Percentiles rank a stretch among this genome's conserved stretches.
These are phyloP conservation scores for Ustilago crameri DNA, from an alignment of 1,284 basidiomycete genomes.

Conservation along the genomic window DNA sequence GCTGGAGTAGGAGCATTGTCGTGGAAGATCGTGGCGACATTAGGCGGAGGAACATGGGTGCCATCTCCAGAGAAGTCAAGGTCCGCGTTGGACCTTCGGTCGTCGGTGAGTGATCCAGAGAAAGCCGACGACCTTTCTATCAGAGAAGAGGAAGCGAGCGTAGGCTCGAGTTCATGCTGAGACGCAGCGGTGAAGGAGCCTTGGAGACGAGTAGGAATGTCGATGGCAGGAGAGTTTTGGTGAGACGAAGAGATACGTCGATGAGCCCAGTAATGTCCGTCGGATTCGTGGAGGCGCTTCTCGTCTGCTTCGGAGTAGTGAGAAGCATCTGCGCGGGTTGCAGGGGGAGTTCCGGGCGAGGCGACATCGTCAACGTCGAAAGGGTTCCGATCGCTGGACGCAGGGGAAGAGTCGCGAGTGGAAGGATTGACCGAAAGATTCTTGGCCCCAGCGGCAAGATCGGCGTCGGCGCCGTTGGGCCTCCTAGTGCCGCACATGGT, in stretches of 20 bases:
- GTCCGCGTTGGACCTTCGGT: constrained; percentile 42
- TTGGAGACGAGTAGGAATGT: constrained; percentile 31
- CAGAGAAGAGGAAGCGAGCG: constrained; percentile 37
- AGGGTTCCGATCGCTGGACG: constrained; percentile 36
- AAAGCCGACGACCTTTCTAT: constrained; percentile 41
- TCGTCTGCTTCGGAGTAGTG: constrained; percentile 59
- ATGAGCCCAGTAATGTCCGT: constrained; percentile 54
- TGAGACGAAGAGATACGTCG: constrained; percentile 45
- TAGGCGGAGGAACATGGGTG: constrained; percentile 42
- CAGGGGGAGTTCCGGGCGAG: constrained; percentile 41
- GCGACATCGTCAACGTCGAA: constrained; percentile 31
- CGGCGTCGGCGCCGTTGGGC: constrained; percentile 24
- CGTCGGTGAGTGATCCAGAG: constrained; percentile 34
- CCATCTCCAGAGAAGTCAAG: constrained; percentile 49
- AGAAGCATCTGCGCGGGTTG: constrained; percentile 38
- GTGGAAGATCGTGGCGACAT: constrained; percentile 44
- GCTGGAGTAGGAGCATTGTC: constrained; percentile 9
- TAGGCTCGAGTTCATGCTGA: constrained; percentile 42
- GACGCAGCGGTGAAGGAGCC: constrained; percentile 39
- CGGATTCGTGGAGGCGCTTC: constrained; percentile 55
- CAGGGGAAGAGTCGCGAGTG: constrained; percentile 38
- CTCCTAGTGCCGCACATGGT: constrained; percentile 38
- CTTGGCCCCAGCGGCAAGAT: constrained; percentile 28
- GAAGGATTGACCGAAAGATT: constrained; percentile 26
- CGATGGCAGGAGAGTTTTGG: constrained; percentile 30